A percentile compares a stretch with the other conserved stretches of the same genome.
phyloP scores from a whole-genome alignment of 2,329 filamentous ascomycete genomes.

The Paracamarosporium sp. region DNA sequence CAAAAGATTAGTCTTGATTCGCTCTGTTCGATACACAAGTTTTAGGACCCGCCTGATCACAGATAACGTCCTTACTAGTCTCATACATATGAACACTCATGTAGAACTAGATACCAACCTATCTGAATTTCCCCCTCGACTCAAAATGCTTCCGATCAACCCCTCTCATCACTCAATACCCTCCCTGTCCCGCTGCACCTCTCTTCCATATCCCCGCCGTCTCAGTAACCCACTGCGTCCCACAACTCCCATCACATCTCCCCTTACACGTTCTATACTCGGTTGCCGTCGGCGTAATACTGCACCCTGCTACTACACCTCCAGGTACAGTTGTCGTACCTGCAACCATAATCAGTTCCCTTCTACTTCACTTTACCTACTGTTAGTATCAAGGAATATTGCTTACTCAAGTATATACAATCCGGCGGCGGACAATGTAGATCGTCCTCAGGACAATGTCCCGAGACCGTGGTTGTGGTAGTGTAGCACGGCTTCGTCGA shows the following conservation, averaged over 20 bases:
- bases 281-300: constrained; percentile 18
- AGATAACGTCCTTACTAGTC: too few species aligned
- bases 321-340: constrained; percentile 17
- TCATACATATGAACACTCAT: too few species aligned
- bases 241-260: constrained; percentile 21
- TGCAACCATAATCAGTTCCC: neutral
- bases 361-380: too few species aligned
- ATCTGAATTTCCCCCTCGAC: too few species aligned
- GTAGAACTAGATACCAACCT: too few species aligned
- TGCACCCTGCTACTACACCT: constrained; percentile 16
- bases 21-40: too few species aligned
- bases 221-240: constrained; percentile 24
- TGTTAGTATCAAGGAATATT: neutral
- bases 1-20: too few species aligned
- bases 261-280: constrained; percentile 15
- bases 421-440: constrained; percentile 16
- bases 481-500: constrained; percentile 17
- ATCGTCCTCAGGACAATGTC: constrained; percentile 18
- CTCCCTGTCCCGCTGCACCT: neutral
- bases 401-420: constrained; percentile 17
- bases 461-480: constrained; percentile 7
- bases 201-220: constrained; percentile 17
- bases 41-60: too few species aligned
- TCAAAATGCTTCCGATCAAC: too few species aligned
- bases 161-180: too few species aligned